Conservation (phyloP, 495 filamentous ascomycete genomes). For the Halenospora varia region DNA sequence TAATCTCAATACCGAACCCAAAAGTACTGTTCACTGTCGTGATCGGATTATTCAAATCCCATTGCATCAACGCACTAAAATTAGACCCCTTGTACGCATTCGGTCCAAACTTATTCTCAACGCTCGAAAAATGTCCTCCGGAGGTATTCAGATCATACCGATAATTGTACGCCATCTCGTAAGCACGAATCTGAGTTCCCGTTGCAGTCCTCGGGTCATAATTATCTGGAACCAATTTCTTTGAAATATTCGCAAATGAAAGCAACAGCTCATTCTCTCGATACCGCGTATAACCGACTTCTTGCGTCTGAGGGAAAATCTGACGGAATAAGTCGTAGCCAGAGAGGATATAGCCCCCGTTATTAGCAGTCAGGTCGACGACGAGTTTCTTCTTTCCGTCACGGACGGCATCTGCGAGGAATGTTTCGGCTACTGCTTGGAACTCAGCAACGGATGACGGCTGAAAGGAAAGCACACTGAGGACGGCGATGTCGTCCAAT, state of each 20-base stretch:
- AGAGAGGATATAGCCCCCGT: conserved; percentile 26
- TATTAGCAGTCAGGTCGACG: conserved; percentile 28
- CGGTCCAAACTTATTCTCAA: conserved; percentile 1
- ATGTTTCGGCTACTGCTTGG: conserved; percentile 7
- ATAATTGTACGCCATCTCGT: conserved; percentile 1
- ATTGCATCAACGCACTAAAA: not conserved
- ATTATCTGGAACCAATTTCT: not conserved
- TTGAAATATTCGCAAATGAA: conserved; percentile 1
- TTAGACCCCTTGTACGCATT: not conserved
- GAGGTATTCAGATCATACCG: not conserved
- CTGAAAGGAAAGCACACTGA: not conserved
- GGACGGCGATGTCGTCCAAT: conserved; percentile 1
- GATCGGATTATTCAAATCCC: not conserved
- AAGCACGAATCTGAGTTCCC: not conserved
- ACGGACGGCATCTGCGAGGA: not conserved
- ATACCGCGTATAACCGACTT: conserved; percentile 14
- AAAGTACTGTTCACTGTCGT: not conserved
- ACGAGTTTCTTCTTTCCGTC: conserved; percentile 22
- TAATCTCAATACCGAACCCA: conserved; percentile 28
- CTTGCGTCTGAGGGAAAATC: conserved; percentile 26
- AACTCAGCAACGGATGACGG: conserved; percentile 1
- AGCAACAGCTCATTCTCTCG: conserved; percentile 3
- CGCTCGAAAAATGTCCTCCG: not conserved
- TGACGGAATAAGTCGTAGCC: conserved; percentile 29
- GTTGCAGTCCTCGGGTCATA: not conserved